Percentiles rank a stretch among this genome's conserved stretches.
These are phyloP conservation scores for Hypoxylon sp. DNA, from an alignment of 2,329 filamentous ascomycete genomes.

Conservation along the genomic window DNA sequence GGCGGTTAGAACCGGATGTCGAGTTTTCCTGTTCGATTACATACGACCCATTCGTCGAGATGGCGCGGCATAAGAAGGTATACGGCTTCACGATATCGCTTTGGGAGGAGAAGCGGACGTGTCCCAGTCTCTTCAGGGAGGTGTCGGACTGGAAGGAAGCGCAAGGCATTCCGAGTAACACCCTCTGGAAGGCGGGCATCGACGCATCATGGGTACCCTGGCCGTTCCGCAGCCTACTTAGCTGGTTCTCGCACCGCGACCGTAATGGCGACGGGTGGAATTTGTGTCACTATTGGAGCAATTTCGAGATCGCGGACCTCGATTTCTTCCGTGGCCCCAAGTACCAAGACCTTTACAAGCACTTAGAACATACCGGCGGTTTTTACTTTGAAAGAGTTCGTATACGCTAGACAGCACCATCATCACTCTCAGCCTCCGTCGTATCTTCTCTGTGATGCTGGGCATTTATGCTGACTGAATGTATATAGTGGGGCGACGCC, in stretches of 20 bases:
- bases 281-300: conserved; percentile 64
- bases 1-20: conserved; percentile 63
- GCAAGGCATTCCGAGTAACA: conserved; percentile 55
- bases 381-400: conserved; percentile 62
- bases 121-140: conserved; percentile 60
- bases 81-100: conserved; percentile 63
- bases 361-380: conserved; percentile 59
- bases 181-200: conserved; percentile 60
- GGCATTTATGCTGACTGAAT: conserved; percentile 12
- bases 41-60: conserved; percentile 64
- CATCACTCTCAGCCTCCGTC: background rate
- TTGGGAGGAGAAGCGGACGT: conserved; percentile 60
- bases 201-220: conserved; percentile 60
- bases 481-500: conserved; percentile 61
- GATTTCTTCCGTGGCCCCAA: conserved; percentile 60
- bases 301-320: conserved; percentile 64
- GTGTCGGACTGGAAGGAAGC: conserved; percentile 61
- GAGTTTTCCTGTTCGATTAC: conserved; percentile 62
- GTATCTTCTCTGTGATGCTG: background rate
- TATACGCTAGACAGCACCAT: conserved; percentile 10
- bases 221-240: conserved; percentile 57
- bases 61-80: conserved; percentile 60
- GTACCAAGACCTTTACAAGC: conserved; percentile 60
- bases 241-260: conserved; percentile 58
- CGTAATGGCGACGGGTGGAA: conserved; percentile 60